phyloP scores from a whole-genome alignment of 257 asterid species.

The Petrea volubilis region DNA sequence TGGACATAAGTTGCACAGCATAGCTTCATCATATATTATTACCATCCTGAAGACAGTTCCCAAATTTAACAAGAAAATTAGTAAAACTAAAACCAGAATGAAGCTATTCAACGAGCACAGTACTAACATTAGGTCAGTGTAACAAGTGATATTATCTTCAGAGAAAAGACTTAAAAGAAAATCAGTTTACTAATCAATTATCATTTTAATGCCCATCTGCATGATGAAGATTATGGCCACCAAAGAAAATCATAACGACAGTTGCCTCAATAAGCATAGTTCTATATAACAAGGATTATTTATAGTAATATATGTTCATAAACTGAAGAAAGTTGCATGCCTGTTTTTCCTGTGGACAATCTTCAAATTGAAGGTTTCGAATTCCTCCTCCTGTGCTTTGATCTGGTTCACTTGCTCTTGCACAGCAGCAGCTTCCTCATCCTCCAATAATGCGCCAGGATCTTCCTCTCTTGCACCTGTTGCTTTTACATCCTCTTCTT shows the following conservation, averaged over 20 bases:
- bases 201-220: slow-evolving; percentile 9
- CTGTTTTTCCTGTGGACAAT: slow-evolving; percentile 97
- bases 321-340: slow-evolving; percentile 31
- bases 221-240: not conserved
- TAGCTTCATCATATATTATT: slow-evolving; percentile 18
- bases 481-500: slow-evolving; percentile 48
- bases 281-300: slow-evolving; percentile 1
- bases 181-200: not conserved
- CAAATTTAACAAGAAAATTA: not conserved
- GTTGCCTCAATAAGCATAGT: not conserved
- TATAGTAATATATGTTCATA: slow-evolving; percentile 11
- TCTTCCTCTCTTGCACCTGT: slow-evolving; percentile 60
- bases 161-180: not conserved
- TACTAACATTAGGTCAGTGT: slow-evolving; percentile 1
- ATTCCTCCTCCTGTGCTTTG: slow-evolving; percentile 93
- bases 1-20: not conserved
- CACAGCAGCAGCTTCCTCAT: slow-evolving; percentile 91
- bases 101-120: slow-evolving; percentile 6
- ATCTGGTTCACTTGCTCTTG: slow-evolving; percentile 97
- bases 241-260: slow-evolving; percentile 2
- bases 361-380: slow-evolving; percentile 88
- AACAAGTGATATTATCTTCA: not conserved
- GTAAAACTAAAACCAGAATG: slow-evolving; percentile 17
- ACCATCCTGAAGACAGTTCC: not conserved
- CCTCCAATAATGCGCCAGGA: slow-evolving; percentile 62